Evolutionary conservation across 148 eudicot species (phyloP).

Genomic region (Rhododendron molle): DNA sequence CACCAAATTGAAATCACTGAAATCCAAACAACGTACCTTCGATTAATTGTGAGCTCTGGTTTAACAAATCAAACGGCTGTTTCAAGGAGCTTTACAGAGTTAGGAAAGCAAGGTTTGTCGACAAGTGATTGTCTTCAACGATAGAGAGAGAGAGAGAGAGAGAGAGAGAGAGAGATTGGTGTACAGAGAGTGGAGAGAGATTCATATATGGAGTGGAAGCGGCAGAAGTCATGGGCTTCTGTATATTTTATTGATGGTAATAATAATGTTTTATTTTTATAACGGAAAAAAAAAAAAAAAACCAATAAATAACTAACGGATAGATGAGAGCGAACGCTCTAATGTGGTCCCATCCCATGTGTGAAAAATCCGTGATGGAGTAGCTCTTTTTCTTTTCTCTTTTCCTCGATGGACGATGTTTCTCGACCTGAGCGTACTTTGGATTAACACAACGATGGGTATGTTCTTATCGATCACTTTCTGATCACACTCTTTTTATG

Average conservation of each 20-base stretch:
- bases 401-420: too few relatives aligned
- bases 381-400: not conserved
- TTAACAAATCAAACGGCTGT: constrained; percentile 1
- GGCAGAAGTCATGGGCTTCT: not conserved
- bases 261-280: too few relatives aligned
- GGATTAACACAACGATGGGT: too few relatives aligned
- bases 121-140: constrained; percentile 15
- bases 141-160: not conserved
- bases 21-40: not conserved
- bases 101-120: constrained; percentile 15
- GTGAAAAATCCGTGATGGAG: not conserved
- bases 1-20: not conserved
- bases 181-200: not conserved
- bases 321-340: not conserved
- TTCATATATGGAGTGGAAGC: not conserved
- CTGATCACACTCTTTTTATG: rapidly evolving
- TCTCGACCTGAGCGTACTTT: too few relatives aligned
- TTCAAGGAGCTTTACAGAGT: not conserved
- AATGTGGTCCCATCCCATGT: not conserved
- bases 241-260: not conserved
- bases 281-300: too few relatives aligned
- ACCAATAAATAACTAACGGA: not conserved
- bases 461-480: too few relatives aligned
- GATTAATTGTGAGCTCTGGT: not conserved
- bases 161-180: not conserved